Percentiles rank a stretch among this genome's conserved stretches.
Evolutionary conservation across 352 stramenopile species (phyloP).

Genomic region (Phytopythium cucurbitacearum): DNA sequence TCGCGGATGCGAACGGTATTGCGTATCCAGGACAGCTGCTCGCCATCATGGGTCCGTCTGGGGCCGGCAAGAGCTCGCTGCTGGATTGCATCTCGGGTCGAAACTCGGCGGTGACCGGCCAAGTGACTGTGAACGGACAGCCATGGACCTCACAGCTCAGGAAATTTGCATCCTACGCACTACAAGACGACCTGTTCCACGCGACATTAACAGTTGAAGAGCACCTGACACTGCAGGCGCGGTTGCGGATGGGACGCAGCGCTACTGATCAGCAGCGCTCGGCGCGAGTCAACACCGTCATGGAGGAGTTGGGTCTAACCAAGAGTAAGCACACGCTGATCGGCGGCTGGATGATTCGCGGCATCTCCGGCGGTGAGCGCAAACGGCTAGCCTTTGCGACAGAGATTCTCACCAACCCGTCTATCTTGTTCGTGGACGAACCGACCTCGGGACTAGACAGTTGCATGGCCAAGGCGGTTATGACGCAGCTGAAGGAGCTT

Average conservation of each 20-base stretch:
- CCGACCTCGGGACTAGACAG: constrained; percentile 54
- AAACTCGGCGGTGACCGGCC: constrained; percentile 68
- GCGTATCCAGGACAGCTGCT: constrained; percentile 50
- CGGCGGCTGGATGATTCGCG: constrained; percentile 38
- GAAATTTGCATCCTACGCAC: constrained; percentile 53
- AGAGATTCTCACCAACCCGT: constrained; percentile 68
- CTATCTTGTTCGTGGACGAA: constrained; percentile 81
- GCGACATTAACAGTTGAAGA: constrained; percentile 83
- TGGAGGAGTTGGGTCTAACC: constrained; percentile 46
- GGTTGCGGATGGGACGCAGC: constrained; percentile 52
- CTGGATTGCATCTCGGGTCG: constrained; percentile 91
- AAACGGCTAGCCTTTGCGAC: constrained; percentile 78
- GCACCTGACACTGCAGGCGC: constrained; percentile 78
- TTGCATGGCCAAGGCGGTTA: constrained; percentile 51
- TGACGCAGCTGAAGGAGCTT: constrained; percentile 49
- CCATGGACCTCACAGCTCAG: constrained; percentile 29
- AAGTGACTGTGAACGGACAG: constrained; percentile 59
- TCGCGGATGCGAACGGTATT: constrained; percentile 39
- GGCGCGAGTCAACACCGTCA: constrained; percentile 28
- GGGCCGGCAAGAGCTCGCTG: constrained; percentile 90
- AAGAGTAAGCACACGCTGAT: constrained; percentile 50
- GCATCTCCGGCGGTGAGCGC: constrained; percentile 73
- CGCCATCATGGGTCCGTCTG: constrained; percentile 64
- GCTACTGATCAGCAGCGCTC: constrained; percentile 5
- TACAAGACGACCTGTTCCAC: constrained; percentile 89